Base-by-base conservation (phyloP, 495 filamentous ascomycete species). In the Talaromyces borbonicus region DNA sequence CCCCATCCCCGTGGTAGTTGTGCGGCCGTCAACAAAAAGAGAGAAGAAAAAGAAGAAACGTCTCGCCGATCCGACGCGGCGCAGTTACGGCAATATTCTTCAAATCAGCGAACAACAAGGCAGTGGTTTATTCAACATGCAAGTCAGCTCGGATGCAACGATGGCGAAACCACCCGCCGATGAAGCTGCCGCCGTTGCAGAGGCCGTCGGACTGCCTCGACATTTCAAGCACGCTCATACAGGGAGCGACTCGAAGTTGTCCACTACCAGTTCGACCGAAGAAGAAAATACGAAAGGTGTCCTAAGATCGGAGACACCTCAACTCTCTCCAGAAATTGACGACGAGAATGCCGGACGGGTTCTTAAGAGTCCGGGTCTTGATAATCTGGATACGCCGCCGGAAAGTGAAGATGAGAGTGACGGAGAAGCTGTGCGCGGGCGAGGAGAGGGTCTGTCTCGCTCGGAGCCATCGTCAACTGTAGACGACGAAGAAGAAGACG, bases 1-100 rank as follows among this genome's bases (percentile, higher is more conserved):
- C 6, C 92, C 92, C 1, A 85, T 98, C 15, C 92, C 92, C n/a
- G 90, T 96, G 2, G 87, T 96, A 27, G 93, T 98, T 24, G 92
- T 97, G 29, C 80, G 92, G 1, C 90, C 92, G 38, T 84, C 83
- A 20, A 80, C 86, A 43, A 94, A 96, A 66, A 84, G 92, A 4
- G 75, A 82, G 52, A 95, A 93, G 65, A 94, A 93, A 62, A 95
- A 94, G 61, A 74, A 75, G 49, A 95, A 95, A 68, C 84, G 92
- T 23, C 77, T 79, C 11, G 77, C 80, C 35, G 87, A 97, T 49
- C 87, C 89, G 5, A 70, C 61, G 25, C 73, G 92, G 36, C 81
- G 83, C 50, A 83, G 78, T 43, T 98, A 98, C 64, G 77, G 79
- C 30, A 76, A 83, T 39, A 87, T 96, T 45, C 61, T 96, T 8